Evolutionary conservation across 768 basidiomycete species (phyloP).

Genomic region (Ramaria rubella): DNA sequence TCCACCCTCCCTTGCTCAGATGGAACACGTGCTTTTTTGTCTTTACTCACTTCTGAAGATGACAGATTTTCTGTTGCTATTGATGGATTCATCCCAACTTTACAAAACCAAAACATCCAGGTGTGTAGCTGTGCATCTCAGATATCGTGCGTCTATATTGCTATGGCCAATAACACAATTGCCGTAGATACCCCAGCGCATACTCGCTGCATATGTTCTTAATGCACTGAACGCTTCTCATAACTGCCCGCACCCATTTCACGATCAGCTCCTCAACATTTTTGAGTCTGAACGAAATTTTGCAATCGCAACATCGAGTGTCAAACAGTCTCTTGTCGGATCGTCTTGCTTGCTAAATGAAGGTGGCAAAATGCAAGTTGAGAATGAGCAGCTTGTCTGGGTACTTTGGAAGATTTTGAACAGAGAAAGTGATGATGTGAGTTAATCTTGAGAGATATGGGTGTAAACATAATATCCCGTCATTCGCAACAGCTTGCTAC

Average conservation of each 20-base stretch:
- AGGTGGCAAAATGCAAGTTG: conserved; percentile 39
- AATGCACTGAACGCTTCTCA: conserved; percentile 76
- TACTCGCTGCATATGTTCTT: conserved; percentile 72
- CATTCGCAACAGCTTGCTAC: conserved; percentile 68
- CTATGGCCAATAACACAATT: background rate
- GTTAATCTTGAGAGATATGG: conserved; percentile 15
- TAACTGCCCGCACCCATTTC: conserved; percentile 78
- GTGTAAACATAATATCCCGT: background rate
- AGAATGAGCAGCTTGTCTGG: conserved; percentile 77
- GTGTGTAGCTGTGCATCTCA: background rate
- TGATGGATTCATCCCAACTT: conserved; percentile 4
- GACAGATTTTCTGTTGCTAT: conserved; percentile 4
- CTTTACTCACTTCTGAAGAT: background rate
- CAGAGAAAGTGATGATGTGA: conserved; percentile 75
- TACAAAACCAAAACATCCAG: conserved; percentile 3
- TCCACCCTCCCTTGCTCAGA: conserved; percentile 70
- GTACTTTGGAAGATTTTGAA: conserved; percentile 82
- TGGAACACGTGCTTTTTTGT: conserved; percentile 60
- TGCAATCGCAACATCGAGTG: conserved; percentile 33
- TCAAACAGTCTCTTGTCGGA: background rate
- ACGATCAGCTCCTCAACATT: conserved; percentile 59
- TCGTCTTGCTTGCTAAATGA: conserved; percentile 26
- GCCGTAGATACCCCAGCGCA: conserved; percentile 54
- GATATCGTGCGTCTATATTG: background rate
- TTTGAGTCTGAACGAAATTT: conserved; percentile 63